These are phyloP conservation scores for Euphorbia corollata DNA, from an alignment of 441 rosid genomes.

Conservation along the genomic window DNA sequence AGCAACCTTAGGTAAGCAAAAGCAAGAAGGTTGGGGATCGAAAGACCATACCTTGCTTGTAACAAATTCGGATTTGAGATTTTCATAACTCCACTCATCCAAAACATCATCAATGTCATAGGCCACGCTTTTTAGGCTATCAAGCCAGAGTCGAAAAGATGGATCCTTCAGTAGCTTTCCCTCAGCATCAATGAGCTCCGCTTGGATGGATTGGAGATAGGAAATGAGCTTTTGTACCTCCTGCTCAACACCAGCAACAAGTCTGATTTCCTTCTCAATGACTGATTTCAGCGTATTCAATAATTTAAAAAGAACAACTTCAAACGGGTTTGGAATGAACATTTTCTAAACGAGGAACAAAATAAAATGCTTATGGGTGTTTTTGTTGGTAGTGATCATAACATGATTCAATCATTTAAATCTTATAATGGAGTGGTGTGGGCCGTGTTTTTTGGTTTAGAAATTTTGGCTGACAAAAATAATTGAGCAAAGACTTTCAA, in stretches of 20 bases:
- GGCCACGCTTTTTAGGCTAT: neutral
- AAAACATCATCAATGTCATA: conserved; percentile 10
- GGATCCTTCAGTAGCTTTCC: conserved; percentile 25
- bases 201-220: neutral
- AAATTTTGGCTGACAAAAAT: too few relatives aligned
- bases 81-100: conserved; percentile 8
- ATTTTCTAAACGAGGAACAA: too few relatives aligned
- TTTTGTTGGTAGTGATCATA: too few relatives aligned
- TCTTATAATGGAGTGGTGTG: too few relatives aligned
- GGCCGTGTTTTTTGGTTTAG: too few relatives aligned
- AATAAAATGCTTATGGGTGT: too few relatives aligned
- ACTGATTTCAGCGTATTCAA: neutral
- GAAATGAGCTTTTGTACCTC: neutral
- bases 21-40: too few relatives aligned
- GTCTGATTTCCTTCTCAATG: neutral
- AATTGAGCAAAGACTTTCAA: too few relatives aligned
- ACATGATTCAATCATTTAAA: too few relatives aligned
- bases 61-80: neutral
- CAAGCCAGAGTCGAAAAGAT: neutral
- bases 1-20: too few relatives aligned
- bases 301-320: neutral
- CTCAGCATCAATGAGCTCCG: neutral
- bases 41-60: neutral
- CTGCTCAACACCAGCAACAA: neutral
- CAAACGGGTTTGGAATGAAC: too few relatives aligned